Base-by-base conservation (phyloP, 2,329 filamentous ascomycete species). In the Alternaria metachromatica region DNA sequence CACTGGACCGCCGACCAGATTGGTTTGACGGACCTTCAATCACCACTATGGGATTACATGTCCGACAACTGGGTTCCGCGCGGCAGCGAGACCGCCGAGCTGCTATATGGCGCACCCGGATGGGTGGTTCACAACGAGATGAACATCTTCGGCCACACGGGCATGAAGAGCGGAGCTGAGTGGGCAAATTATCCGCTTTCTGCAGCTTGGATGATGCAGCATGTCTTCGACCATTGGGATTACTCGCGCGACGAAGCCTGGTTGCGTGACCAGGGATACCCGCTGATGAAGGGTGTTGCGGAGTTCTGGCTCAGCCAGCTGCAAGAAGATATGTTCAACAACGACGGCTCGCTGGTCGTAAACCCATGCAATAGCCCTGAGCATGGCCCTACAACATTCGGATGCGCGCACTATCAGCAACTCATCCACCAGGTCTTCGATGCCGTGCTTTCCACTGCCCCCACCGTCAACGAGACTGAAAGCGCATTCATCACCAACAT, bases 361-460 rank as follows among this genome's bases (percentile, higher is more conserved):
- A 87, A 87, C 66, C 87, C 86, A 0, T 89, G 87, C 73, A 87
- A 85, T 59, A 86, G 84, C n/a, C 85, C 87, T 1, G 87, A 89
- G 72, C 85, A 86, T 43, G 86, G 87, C 0, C 76, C 70, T 23
- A 77, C 63, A 12, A 87, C 85, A 0, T 87, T 87, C 58, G 85
- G 80, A 8, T 87, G 86, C 67, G 77, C 85, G 7, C 84, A 87
- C 67, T 85, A 83, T 65, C 85, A 87, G 66, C 86, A 87, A 65
- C 75, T 86, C 11, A 81, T 87, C 18, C 69, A 78, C 54, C 77
- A 81, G 37, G 72, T 81, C n/a, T 79, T 82, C 63, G 69, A 73
- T 6, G 75, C 71, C 12, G 68, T 76, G 0, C 67, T 80, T 0
- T 62, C 68, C 4, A 60, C 75, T 1, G 68, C 67, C 5, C 30